Evolutionary conservation across 2,329 filamentous ascomycete genomes (phyloP), one percentile per base, ranked within the genome.

Genomic region (Coleophoma eucalyptorum): DNA sequence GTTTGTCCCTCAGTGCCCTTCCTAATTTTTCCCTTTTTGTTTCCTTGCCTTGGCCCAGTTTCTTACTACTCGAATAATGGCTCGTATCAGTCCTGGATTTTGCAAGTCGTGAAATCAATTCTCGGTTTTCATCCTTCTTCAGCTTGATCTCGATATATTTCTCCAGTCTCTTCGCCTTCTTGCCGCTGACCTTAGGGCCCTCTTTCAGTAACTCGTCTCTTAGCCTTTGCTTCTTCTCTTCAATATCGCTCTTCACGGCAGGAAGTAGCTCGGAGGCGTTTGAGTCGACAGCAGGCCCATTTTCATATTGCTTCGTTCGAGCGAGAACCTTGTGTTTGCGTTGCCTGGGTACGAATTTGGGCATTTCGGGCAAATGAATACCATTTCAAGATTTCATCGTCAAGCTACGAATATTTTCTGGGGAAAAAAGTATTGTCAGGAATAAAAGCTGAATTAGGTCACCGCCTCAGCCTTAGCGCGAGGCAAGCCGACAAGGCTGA

Each of bases 41-140:
- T 68, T 88, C 86, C 63, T 76, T 84, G 48, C 76, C 81, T 58
- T 86, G 83, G 1, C 92, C 92, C 8, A 97, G 71, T 51, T 83
- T 83, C 58, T 83, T 89, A 48, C 87, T 89, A 66, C 90, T 96
- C 51, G 84, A 78, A 54, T 96, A 86, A 18, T 90, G 73, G 55
- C 81, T 89, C 1, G 90, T 96, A 65, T 97, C 92, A 58, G 94
- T 81, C 63, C 87, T 91, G 49, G 83, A 79, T 54, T 83, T 78
- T 16, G 89, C 89, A 21, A 99, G 78, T 66, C 94, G 92, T 65
- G 89, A 88, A 60, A 97, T 77, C 31, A 99, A 74, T 50, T 84
- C 87, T 26, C 89, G 77, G 62, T 90, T 96, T 68, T 97, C 93
- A 65, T 99, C 94, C 68, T 96, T 97, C 68, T 86, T 89, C 43